phyloP scores from a whole-genome alignment of 2,329 filamentous ascomycete species.

The Penicillium digitatum region DNA sequence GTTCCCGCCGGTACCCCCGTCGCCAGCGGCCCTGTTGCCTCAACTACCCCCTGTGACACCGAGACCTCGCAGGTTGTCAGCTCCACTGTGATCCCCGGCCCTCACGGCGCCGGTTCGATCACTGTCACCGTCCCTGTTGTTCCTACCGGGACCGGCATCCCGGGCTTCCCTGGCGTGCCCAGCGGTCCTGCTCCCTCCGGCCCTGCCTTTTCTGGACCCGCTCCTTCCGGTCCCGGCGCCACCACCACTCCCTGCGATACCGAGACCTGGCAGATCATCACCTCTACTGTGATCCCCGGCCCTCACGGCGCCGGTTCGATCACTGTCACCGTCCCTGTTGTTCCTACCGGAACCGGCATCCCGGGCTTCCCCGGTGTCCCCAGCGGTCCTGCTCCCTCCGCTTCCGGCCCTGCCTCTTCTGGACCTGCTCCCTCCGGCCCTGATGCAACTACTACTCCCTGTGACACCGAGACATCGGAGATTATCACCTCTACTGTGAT shows the following conservation, averaged over 20 bases:
- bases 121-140: slow-evolving; percentile 8
- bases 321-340: slow-evolving; percentile 7
- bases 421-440: slow-evolving; percentile 4
- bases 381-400: background rate
- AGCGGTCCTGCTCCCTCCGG: background rate
- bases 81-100: slow-evolving; percentile 6
- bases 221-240: slow-evolving; percentile 6
- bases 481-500: slow-evolving; percentile 3
- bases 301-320: background rate
- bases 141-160: slow-evolving; percentile 1
- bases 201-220: too few species aligned
- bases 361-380: background rate
- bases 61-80: slow-evolving; percentile 3
- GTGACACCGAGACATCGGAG: slow-evolving; percentile 6
- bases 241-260: slow-evolving; percentile 13
- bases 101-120: background rate
- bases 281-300: slow-evolving; percentile 4
- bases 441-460: slow-evolving; percentile 10
- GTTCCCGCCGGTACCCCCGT: background rate
- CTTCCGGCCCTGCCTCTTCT: too few species aligned
- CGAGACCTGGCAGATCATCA: slow-evolving; percentile 4
- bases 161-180: background rate
- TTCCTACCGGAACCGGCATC: slow-evolving; percentile 1
- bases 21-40: slow-evolving; percentile 5
- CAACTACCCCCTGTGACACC: slow-evolving; percentile 12